These are phyloP conservation scores for Elymus sibiricus DNA, from an alignment of 176 grass and related monocot genomes.

Conservation along the genomic window DNA sequence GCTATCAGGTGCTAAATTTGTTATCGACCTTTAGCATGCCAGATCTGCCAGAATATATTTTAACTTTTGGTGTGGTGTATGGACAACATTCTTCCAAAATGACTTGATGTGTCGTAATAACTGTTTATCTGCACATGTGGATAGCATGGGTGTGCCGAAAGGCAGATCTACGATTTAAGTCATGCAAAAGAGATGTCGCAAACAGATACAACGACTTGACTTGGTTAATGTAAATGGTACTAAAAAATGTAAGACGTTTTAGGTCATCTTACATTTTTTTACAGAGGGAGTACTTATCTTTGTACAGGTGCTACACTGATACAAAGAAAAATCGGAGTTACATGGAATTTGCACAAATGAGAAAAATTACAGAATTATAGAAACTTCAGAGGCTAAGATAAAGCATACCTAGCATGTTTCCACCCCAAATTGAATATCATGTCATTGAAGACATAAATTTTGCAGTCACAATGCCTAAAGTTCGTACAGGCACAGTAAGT, in stretches of 20 bases:
- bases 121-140: background rate
- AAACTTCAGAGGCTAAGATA: background rate
- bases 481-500: background rate
- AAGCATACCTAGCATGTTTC: constrained; percentile 60
- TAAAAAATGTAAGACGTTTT: too few species aligned
- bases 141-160: background rate
- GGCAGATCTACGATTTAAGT: background rate
- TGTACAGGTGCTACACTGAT: background rate
- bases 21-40: background rate
- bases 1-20: background rate
- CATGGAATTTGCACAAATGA: constrained; percentile 3
- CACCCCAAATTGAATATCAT: constrained; percentile 59
- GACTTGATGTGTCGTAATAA: background rate
- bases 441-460: constrained; percentile 74
- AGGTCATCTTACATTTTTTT: too few species aligned
- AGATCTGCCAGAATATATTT: constrained; percentile 15
- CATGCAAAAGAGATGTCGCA: background rate
- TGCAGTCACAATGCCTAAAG: constrained; percentile 76
- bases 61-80: background rate
- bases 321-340: constrained; percentile 14
- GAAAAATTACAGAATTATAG: background rate
- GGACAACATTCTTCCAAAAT: constrained; percentile 5
- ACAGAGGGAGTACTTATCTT: constrained; percentile 12
- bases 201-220: background rate
- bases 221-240: background rate